These are phyloP conservation scores for Kodamaea nitidulidarum DNA, from an alignment of 805 yeast species.

Conservation along the genomic window DNA sequence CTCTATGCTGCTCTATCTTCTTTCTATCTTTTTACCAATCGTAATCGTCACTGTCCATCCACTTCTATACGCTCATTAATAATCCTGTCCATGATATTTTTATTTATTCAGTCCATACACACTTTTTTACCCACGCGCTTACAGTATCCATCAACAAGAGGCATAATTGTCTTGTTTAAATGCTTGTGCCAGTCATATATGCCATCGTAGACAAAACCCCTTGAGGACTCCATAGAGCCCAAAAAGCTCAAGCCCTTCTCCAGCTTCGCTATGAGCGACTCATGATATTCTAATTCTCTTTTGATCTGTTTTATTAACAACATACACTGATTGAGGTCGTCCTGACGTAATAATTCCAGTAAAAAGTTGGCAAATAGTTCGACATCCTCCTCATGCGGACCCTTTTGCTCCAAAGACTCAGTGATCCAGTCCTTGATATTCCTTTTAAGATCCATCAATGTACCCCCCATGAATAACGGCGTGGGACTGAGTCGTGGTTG, in stretches of 20 bases:
- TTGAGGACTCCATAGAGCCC: neutral
- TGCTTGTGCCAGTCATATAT: conserved; percentile 19
- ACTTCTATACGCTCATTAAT: too few species aligned
- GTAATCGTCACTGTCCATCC: too few species aligned
- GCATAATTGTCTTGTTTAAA: conserved; percentile 5
- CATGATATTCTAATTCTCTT: conserved; percentile 7
- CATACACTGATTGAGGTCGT: conserved; percentile 17
- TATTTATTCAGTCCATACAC: neutral
- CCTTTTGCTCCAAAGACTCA: conserved; percentile 25
- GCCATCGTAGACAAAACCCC: conserved; percentile 10
- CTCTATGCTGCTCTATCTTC: too few species aligned
- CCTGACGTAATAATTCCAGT: conserved; percentile 14
- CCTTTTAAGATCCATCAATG: conserved; percentile 11
- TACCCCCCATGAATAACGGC: conserved; percentile 9
- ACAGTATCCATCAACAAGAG: conserved; percentile 5
- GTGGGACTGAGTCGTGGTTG: conserved; percentile 14
- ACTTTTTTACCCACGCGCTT: conserved; percentile 2
- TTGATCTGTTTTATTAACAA: conserved; percentile 14
- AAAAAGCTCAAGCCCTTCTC: neutral
- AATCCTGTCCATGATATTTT: neutral
- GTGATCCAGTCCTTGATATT: conserved; percentile 25
- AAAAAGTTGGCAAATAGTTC: conserved; percentile 18
- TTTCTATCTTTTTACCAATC: too few species aligned
- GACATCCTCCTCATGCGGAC: conserved; percentile 35
- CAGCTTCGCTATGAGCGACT: conserved; percentile 2